A percentile compares a stretch with the other conserved stretches of the same genome.
phyloP scores from a whole-genome alignment of 2,329 filamentous ascomycete species.

The Catunica adiposa region DNA sequence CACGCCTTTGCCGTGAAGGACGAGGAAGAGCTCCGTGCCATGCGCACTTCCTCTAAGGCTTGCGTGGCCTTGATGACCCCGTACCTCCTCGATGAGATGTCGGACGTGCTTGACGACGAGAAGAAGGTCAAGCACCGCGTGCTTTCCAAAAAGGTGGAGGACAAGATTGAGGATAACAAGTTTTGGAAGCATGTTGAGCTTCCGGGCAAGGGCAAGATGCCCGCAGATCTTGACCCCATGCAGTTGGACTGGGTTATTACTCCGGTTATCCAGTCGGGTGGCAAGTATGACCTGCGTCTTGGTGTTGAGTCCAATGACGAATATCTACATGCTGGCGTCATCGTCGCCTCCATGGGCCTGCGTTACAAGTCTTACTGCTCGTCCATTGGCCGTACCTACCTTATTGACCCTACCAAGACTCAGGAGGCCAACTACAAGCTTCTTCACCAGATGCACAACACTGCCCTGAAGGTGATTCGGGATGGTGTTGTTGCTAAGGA shows the following conservation, averaged over 20 bases:
- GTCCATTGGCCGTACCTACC: conserved; percentile 78
- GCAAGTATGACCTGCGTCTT: conserved; percentile 82
- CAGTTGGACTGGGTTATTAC: conserved; percentile 91
- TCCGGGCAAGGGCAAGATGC: conserved; percentile 57
- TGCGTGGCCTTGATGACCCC: conserved; percentile 90
- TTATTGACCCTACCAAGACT: conserved; percentile 91
- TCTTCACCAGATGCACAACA: conserved; percentile 65
- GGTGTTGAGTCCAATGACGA: conserved; percentile 64
- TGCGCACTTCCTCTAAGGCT: conserved; percentile 85
- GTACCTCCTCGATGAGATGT: conserved; percentile 98
- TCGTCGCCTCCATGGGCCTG: conserved; percentile 79
- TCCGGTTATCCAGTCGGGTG: conserved; percentile 84
- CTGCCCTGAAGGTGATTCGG: conserved; percentile 78
- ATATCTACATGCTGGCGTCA: conserved; percentile 75
- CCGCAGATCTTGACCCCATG: conserved; percentile 67
- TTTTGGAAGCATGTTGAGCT: conserved; percentile 74
- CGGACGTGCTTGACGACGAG: conserved; percentile 82
- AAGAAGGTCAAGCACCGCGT: conserved; percentile 89
- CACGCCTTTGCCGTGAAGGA: conserved; percentile 86
- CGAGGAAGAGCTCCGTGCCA: conserved; percentile 80
- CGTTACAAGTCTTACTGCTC: conserved; percentile 95
- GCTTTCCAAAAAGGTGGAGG: conserved; percentile 72
- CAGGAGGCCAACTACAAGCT: conserved; percentile 93
- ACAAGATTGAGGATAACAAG: conserved; percentile 81
- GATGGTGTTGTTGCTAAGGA: conserved; percentile 80